These are phyloP conservation scores for Xanthoconium separans DNA, from an alignment of 1,284 basidiomycete species.

Conservation along the genomic window DNA sequence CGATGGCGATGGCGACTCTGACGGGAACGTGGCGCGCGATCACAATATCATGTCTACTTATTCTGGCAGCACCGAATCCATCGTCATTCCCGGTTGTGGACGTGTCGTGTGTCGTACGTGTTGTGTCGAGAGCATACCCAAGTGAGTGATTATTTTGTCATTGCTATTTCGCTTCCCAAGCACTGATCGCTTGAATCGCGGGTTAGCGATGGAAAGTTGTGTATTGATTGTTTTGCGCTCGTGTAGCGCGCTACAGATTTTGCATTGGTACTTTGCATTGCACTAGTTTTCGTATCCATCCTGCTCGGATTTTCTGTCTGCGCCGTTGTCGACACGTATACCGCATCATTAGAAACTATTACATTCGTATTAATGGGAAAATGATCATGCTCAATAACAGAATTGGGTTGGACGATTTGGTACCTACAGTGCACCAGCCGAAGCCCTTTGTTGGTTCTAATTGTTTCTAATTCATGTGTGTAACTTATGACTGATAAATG, in stretches of 20 bases:
- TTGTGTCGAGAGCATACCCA: conserved; percentile 29
- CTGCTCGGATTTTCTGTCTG: not conserved
- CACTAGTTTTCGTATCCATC: not conserved
- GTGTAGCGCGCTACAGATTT: conserved; percentile 8
- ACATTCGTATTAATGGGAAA: conserved; percentile 15
- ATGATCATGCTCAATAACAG: no score
- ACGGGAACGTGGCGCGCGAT: not conserved
- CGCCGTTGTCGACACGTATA: not conserved
- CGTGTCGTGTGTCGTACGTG: conserved; percentile 29
- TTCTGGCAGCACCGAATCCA: conserved; percentile 6
- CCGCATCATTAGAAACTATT: conserved; percentile 8
- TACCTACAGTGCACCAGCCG: not conserved
- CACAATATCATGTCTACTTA: not conserved
- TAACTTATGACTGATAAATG: not conserved
- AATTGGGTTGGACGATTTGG: not conserved
- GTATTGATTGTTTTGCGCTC: conserved; percentile 29
- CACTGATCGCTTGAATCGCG: conserved; percentile 5
- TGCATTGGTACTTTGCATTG: not conserved
- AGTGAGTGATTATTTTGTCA: conserved; percentile 14
- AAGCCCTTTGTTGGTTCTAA: no score
- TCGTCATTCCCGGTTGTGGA: conserved; percentile 27
- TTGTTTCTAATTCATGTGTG: no score
- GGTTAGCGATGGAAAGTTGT: conserved; percentile 31
- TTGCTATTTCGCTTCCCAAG: not conserved
- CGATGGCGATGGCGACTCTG: conserved; percentile 10